Base-by-base conservation (phyloP, 345 rosid genomes). In the Murraya paniculata region DNA sequence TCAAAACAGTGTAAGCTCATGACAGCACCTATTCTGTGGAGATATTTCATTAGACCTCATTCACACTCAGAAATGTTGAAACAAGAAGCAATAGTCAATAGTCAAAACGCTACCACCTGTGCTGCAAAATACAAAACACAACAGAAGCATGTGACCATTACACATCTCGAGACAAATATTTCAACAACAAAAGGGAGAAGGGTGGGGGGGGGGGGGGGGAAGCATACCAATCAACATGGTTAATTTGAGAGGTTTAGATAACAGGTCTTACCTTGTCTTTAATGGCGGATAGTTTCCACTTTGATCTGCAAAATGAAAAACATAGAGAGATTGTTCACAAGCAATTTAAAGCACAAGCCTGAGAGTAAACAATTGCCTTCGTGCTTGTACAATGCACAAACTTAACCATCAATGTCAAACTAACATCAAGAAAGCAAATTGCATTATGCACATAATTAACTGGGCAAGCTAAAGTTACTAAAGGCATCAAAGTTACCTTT, bases 261-360 rank as follows among this genome's bases (percentile, higher is more conserved):
- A 45, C 28, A 9, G 21, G 58, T 59, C 65, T 74, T 79, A 87
- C 92, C 88, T 83, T 78, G 74, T 71, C 80, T 79, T 82, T 65
- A 89, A 67, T 6, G 84, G 92, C 28, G 74, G 92, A 67, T 78
- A 89, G 55, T 68, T 85, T 75, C 88, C 88, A 74, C 72, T 80
- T 76, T 81, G 64, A 81, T 89, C 90, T 87, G 88, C 80, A 79
- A 24, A 77, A 39, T 64, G n/a, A 39, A 53, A 66, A 50, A 68
- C 62, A 71, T 35, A 16, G 13, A 41, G 67, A 73, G 64, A 61
- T 13, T 50, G 33, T 10, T 56, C 10, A 64, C 41, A 68, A 74
- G 66, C 38, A 62, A 24, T 41, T 36, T 28, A 24, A 73, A 73
- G 60, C 25, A 0, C 66, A 58, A 73, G 50, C 38, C 55, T 5